Conservation (phyloP, 1,284 basidiomycete species). For the Pascua sp. region DNA sequence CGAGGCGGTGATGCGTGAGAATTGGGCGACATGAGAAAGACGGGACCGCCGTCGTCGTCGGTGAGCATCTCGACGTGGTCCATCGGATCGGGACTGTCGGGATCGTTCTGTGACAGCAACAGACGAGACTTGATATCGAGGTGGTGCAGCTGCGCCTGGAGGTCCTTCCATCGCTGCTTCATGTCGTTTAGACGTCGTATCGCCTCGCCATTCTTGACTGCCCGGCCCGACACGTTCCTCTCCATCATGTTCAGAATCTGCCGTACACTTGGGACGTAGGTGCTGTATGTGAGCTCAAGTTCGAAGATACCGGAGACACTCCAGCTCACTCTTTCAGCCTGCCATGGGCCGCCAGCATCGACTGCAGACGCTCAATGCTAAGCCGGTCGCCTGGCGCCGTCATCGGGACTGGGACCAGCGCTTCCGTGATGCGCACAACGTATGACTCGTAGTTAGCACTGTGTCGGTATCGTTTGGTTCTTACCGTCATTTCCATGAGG, state of each 20-base stretch:
- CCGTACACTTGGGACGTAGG: conserved; percentile 82
- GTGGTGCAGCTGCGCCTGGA: conserved; percentile 32
- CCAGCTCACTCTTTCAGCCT: conserved; percentile 28
- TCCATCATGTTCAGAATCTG: conserved; percentile 91
- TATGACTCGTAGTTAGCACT: conserved; percentile 21
- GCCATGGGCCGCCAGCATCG: conserved; percentile 27
- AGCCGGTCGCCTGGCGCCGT: conserved; percentile 24
- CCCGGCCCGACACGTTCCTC: conserved; percentile 81
- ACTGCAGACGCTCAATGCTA: conserved; percentile 26
- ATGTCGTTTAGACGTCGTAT: conserved; percentile 58
- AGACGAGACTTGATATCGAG: conserved; percentile 31
- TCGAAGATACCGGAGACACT: background rate
- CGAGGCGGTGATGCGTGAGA: background rate
- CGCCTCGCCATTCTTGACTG: conserved; percentile 92
- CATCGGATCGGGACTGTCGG: conserved; percentile 8
- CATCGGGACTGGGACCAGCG: conserved; percentile 23
- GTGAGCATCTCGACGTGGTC: conserved; percentile 24
- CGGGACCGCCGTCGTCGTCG: conserved; percentile 21
- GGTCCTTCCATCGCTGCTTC: conserved; percentile 22
- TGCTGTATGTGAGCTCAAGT: conserved; percentile 56
- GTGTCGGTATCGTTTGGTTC: too few species aligned
- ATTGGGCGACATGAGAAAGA: background rate
- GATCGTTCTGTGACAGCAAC: conserved; percentile 24
- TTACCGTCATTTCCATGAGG: conserved; percentile 28
- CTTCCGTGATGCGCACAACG: conserved; percentile 27